Evolutionary conservation across 495 filamentous ascomycete genomes (phyloP).

Genomic region (Aspergillus incahuasiensis): DNA sequence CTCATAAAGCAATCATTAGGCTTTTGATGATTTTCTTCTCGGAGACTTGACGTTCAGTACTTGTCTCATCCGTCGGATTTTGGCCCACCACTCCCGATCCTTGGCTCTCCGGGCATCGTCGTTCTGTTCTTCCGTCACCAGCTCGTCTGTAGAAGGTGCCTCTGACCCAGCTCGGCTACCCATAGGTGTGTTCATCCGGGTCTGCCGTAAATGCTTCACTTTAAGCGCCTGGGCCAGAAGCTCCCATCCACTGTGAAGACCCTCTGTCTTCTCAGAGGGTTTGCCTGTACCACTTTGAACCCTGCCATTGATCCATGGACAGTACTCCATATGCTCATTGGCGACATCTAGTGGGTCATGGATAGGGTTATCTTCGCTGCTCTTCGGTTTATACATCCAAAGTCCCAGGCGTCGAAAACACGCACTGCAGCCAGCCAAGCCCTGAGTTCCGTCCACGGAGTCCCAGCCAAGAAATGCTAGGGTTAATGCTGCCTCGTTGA

Average conservation of each 20-base stretch:
- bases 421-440: conserved; percentile 69
- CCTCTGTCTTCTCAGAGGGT: conserved; percentile 27
- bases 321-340: conserved; percentile 73
- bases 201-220: conserved; percentile 35
- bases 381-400: conserved; percentile 78
- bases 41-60: conserved; percentile 41
- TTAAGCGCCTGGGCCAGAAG: conserved; percentile 36
- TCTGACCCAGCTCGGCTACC: conserved; percentile 24
- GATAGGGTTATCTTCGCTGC: conserved; percentile 53
- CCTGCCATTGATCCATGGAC: conserved; percentile 65
- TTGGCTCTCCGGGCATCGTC: conserved; percentile 36
- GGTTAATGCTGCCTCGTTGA: conserved; percentile 63
- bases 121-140: conserved; percentile 25
- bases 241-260: conserved; percentile 44
- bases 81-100: conserved; percentile 51
- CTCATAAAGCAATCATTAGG: conserved; percentile 10
- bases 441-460: conserved; percentile 60
- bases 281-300: conserved; percentile 50
- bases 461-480: conserved; percentile 88
- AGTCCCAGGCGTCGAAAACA: conserved; percentile 88
- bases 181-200: conserved; percentile 27
- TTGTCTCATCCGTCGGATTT: conserved; percentile 45
- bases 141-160: conserved; percentile 19
- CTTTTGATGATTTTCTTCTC: conserved; percentile 23
- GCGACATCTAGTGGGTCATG: conserved; percentile 59